These are phyloP conservation scores for Colletotrichum ledebouriae DNA, from an alignment of 2,329 filamentous ascomycete species.

Conservation along the genomic window DNA sequence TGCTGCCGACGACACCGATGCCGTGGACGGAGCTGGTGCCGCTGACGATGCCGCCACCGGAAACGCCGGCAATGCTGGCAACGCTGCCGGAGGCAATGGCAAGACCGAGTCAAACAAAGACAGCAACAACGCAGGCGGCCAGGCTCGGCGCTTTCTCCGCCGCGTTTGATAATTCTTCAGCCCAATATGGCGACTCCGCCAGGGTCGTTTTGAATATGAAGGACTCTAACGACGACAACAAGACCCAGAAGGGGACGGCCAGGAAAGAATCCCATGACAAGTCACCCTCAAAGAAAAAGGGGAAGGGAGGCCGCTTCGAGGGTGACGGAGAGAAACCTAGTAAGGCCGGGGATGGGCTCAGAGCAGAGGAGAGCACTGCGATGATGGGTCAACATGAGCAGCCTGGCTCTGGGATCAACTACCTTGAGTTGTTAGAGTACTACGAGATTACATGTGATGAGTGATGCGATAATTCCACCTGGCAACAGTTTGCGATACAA, in stretches of 20 bases:
- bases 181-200: neutral
- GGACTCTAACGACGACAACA: neutral
- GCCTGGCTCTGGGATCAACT: conserved; percentile 2
- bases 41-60: neutral
- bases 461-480: conserved; percentile 7
- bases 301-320: neutral
- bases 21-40: neutral
- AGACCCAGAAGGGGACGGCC: neutral
- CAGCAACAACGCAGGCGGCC: neutral
- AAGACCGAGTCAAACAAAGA: conserved; percentile 11
- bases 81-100: conserved; percentile 2
- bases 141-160: conserved; percentile 18
- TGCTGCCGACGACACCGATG: neutral
- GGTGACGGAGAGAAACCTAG: neutral
- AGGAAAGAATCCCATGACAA: neutral
- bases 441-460: conserved; percentile 31
- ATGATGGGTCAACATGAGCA: conserved; percentile 2
- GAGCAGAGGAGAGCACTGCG: conserved; percentile 12
- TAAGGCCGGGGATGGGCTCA: neutral
- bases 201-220: neutral
- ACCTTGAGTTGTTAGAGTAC: conserved; percentile 20
- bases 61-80: conserved; percentile 12
- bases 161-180: neutral
- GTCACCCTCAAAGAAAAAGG: neutral
- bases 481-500: no score